A percentile compares a stretch with the other conserved stretches of the same genome.
Conservation (phyloP, 805 yeast genomes). For the Candida dajiaensis region DNA sequence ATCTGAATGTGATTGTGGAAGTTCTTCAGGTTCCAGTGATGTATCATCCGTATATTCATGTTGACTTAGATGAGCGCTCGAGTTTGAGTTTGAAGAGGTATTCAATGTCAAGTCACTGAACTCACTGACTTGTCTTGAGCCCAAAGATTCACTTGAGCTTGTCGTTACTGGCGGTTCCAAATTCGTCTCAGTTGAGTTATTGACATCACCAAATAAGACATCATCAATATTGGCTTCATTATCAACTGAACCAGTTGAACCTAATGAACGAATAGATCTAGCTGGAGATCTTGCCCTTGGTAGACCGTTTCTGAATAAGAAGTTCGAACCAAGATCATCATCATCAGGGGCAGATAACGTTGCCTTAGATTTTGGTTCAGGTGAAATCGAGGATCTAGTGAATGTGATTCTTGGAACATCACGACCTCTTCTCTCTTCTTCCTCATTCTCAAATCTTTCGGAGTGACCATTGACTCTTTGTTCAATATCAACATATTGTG, state of each 20-base stretch:
- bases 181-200: background rate
- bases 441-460: background rate
- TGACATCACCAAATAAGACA: background rate
- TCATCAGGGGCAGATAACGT: background rate
- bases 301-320: background rate
- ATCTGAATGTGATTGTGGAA: background rate
- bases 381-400: conserved; percentile 12
- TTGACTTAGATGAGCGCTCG: background rate
- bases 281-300: background rate
- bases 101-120: background rate
- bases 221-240: background rate
- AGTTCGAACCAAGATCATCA: background rate
- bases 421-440: background rate
- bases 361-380: conserved; percentile 1
- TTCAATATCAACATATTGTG: conserved; percentile 28
- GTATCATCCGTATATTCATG: background rate
- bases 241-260: background rate
- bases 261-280: background rate
- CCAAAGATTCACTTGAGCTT: background rate
- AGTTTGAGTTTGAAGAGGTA: background rate
- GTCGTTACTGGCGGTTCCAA: background rate
- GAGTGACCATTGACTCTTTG: conserved; percentile 9
- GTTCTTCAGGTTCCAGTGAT: background rate
- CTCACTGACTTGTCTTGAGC: background rate
- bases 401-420: conserved; percentile 9